Conservation (phyloP, 495 filamentous ascomycete genomes). For the Mycothermus thermophilus region DNA sequence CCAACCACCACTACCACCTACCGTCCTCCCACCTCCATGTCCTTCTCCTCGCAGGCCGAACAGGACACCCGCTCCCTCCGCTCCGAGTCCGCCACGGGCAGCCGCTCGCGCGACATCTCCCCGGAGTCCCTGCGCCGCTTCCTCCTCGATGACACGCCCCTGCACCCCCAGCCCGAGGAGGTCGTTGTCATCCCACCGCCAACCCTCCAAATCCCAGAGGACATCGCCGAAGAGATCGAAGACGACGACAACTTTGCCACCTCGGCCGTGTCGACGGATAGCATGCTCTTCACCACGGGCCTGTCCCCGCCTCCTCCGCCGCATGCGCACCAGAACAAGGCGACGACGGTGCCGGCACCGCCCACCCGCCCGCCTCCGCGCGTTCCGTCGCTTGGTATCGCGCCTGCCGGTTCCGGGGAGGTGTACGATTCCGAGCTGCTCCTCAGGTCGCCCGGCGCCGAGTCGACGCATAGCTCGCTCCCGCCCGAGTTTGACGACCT, state of each 20-base stretch:
- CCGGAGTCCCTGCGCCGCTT: slow-evolving; percentile 34
- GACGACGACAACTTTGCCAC: slow-evolving; percentile 44
- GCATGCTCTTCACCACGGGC: slow-evolving; percentile 23
- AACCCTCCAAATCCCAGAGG: slow-evolving; percentile 32
- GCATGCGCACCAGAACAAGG: slow-evolving; percentile 11
- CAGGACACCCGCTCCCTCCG: background rate
- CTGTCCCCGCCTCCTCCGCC: slow-evolving; percentile 39
- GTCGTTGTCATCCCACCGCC: background rate
- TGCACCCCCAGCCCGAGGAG: slow-evolving; percentile 7
- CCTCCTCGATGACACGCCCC: slow-evolving; percentile 23
- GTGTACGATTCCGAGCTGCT: background rate
- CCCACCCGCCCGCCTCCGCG: slow-evolving; percentile 6
- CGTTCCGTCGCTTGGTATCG: slow-evolving; percentile 2
- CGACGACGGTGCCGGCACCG: background rate
- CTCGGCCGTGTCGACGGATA: slow-evolving; percentile 31
- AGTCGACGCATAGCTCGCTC: no score
- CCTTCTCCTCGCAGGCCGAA: no score
- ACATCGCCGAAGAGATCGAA: slow-evolving; percentile 39
- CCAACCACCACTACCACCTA: background rate
- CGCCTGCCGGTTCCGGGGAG: background rate
- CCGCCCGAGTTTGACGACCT: background rate
- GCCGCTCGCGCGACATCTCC: slow-evolving; percentile 32
- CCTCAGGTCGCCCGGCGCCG: background rate
- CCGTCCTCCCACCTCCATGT: no score
- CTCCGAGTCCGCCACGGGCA: slow-evolving; percentile 6